Base-by-base conservation (phyloP, 495 filamentous ascomycete species). In the Antarctomyces pellizariae region DNA sequence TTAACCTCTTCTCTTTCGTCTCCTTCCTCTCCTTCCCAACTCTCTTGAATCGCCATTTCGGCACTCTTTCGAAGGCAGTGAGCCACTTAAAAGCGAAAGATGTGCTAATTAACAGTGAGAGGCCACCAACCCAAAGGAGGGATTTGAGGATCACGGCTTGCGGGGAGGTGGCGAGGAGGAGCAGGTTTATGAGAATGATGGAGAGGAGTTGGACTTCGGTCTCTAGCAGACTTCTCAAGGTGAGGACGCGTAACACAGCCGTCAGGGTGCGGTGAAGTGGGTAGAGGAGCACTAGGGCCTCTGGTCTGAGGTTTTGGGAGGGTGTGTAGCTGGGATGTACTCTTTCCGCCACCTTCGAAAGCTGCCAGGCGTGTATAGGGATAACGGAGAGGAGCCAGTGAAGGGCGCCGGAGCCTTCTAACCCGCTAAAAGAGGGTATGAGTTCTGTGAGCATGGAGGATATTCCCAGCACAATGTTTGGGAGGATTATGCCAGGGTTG, bases 151-250 rank as follows among this genome's bases (percentile, higher is more conserved):
- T 89, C 16, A 74, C 52, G 4, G 67, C 67, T 49, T 95, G 89
- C 1, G 86, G 80, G 5, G 84, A 90, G 6, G 47, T 42, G 14
- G 82, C 69, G 34, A 82, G 62, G 8, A 91, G 43, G 20, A 82
- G 54, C 22, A 95, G 46, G 45, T 93, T 79, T 38, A 93, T 75
- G 23, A 95, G 57, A 8, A 68, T 67, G 18, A 65, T 61, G 12
- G 82, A 80, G 22, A 93, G 62, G 9, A 95, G 57, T 36, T 93
- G 80, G 26, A 92, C 49, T 41, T 97, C 86, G 2, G 89, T 72
- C 3, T 70, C 59, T 20, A 90, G 59, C 23, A 93, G 53, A 44
- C 80, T 90, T 15, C 80, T 89, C 4, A 76, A 78, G 13, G 82
- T 80, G 36, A 93, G 57, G 43, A 74, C 69, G 35, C 70, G 64